Conservation (phyloP, 2,329 filamentous ascomycete species). For the Madurella mycetomatis region DNA sequence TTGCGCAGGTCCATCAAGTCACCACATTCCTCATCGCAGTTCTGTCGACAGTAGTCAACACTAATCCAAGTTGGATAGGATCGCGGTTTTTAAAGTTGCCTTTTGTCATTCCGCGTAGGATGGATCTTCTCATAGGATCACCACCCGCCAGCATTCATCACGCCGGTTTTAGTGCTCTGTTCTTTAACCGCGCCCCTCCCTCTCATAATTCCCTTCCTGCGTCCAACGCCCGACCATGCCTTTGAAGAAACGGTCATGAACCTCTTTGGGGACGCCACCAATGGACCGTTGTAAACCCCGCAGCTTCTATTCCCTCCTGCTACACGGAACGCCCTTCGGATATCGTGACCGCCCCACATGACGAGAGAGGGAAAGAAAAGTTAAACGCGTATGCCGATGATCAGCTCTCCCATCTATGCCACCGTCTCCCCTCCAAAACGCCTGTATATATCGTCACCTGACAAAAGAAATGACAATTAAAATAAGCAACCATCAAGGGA, state of each 20-base stretch:
- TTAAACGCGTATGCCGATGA: conserved; percentile 14
- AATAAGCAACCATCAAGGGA: conserved; percentile 2
- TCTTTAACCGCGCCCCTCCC: neutral
- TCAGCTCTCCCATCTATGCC: conserved; percentile 18
- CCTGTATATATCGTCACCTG: conserved; percentile 4
- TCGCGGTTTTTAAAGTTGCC: neutral
- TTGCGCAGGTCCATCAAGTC: conserved; percentile 1
- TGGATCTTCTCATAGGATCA: neutral
- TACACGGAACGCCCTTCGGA: neutral
- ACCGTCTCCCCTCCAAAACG: conserved; percentile 4
- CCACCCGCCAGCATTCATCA: neutral
- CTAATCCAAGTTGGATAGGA: neutral
- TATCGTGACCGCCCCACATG: neutral
- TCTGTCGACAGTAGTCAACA: neutral
- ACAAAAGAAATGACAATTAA: neutral
- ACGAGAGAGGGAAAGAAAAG: conserved; percentile 1
- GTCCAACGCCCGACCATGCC: conserved; percentile 6
- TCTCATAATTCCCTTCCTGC: neutral
- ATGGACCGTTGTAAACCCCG: neutral
- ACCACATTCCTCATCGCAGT: neutral
- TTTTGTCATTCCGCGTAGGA: too few relatives aligned
- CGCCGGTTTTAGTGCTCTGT: neutral
- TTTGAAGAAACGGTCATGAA: neutral
- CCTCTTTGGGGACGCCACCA: neutral
- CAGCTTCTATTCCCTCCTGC: neutral